Evolutionary conservation across 2,329 filamentous ascomycete species (phyloP).

Genomic region (Didymella pinodella): DNA sequence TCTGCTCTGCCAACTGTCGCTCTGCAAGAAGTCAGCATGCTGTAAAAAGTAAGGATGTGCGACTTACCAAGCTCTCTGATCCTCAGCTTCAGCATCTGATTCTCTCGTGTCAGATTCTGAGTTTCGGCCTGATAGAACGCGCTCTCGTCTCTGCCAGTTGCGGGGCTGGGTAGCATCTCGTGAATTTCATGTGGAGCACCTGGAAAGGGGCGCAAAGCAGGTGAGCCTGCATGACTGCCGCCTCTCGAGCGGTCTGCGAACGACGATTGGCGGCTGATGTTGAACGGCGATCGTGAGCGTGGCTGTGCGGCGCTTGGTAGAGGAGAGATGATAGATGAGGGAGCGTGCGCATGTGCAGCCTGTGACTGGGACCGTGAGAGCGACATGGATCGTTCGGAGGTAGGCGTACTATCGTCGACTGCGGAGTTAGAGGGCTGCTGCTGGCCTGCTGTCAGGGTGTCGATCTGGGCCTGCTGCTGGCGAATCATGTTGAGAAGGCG

Average conservation of each 20-base stretch:
- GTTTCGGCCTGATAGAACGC: constrained; percentile 85
- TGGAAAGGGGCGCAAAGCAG: constrained; percentile 62
- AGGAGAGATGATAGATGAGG: constrained; percentile 47
- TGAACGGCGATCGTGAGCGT: constrained; percentile 50
- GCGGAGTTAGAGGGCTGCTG: constrained; percentile 53
- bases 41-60: too few species aligned
- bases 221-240: constrained; percentile 53
- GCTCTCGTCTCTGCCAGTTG: constrained; percentile 68
- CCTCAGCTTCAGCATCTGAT: constrained; percentile 80
- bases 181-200: constrained; percentile 54
- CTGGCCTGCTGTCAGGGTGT: constrained; percentile 60
- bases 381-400: constrained; percentile 57
- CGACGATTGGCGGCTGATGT: constrained; percentile 56
- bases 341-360: constrained; percentile 29
- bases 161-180: constrained; percentile 66
- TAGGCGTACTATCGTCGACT: constrained; percentile 62
- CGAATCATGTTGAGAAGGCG: constrained; percentile 79
- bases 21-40: constrained; percentile 28
- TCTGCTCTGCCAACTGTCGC: constrained; percentile 45
- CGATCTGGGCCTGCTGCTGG: constrained; percentile 75
- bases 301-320: constrained; percentile 38
- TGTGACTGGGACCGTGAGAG: constrained; percentile 43
- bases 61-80: constrained; percentile 73
- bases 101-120: constrained; percentile 78
- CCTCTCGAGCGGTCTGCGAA: constrained; percentile 48